Evolutionary conservation across 306 rosid species (phyloP), one percentile per base, ranked within the genome.

Genomic region (peach (Prunus persica)): DNA sequence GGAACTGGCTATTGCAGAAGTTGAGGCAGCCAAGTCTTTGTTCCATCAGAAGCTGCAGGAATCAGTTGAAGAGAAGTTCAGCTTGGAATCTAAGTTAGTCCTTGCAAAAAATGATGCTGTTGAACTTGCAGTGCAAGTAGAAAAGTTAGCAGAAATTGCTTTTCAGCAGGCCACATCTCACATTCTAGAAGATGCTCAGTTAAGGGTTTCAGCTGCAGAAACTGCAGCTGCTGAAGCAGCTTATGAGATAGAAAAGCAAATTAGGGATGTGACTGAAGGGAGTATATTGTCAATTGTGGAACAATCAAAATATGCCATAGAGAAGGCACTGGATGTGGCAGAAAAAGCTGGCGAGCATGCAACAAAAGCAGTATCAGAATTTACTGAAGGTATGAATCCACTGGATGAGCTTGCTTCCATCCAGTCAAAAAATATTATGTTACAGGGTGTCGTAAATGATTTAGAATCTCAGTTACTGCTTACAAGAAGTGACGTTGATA

Each of bases 91-190:
- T 49, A 88, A 87, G 79, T 84, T 88, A 76, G 91, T 87, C 79
- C 93, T 90, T 80, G 91, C 89, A 43, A 87, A 90, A 84, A 85
- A 85, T 65, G 93, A 90, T 74, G 93, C 91, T 8, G 86, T 90
- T 65, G 90, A 90, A 64, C 96, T 90, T 76, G 96, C 93, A 30
- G 93, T 90, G 24, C 96, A 87, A 81, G 96, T 90, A 51, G 96
- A 90, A 75, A 90, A 82, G 86, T 82, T 88, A 74, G 96, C 91
- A 3, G 89, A 84, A 71, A 83, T 76, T 83, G 89, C 96, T 82
- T 88, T 90, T 77, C 90, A 90, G 85, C 91, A 87, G 91, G 96
- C 88, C 49, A 90, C 96, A 61, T 85, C 91, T 78, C 93, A 88
- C 78, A 88, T 90, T 78, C 86, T 90, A 77, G 86, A 88, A 80